Base-by-base conservation (phyloP, 192 early-diverging fungal species). In the Phlyctochytrium arcticum region DNA sequence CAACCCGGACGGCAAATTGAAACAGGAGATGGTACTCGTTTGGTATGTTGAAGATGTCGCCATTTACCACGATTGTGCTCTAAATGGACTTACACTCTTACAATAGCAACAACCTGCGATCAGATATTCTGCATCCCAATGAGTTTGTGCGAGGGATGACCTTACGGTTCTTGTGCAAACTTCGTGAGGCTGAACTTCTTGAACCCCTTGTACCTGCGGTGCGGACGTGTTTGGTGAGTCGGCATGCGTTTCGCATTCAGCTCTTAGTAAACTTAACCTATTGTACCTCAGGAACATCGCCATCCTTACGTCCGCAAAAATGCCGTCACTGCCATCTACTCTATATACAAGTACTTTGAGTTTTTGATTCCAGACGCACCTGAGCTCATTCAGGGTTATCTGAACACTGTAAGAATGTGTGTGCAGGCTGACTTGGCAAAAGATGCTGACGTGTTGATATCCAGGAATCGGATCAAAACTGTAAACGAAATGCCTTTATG, bases 281-380 rank as follows among this genome's bases (percentile, higher is more conserved):
- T n/a, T n/a, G n/a, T n/a, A n/a, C n/a, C n/a, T n/a, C 72, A 90
- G 88, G 90, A 91, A 78, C 95, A 98, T 75, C 86, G 92, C 51
- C 93, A 97, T 69, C 82, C 93, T n/a, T 99, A 98, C 70, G 97
- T 99, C 59, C 85, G 95, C 67, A 96, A 96, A 75, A 99, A 99
- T 69, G 97, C 97, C 32, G 89, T 99, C 15, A 82, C 94, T 30
- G 95, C 95, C 31, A 89, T 99, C 36, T 88, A 87, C 54, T 77
- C 90, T 15, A 92, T 98, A 56, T 95, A 86, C 77, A 92, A 91
- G 59, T 81, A 85, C 72, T 88, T 91, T 76, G 90, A 96, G 60
- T 87, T 89, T 60, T 84, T 99, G 42, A 90, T 98, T 54, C 97
- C 97, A 21, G 97, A 99, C 68, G 94, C 90, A 17, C 89, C 92